phyloP scores from a whole-genome alignment of 1,284 basidiomycete species.

The Abortiporus biennis region DNA sequence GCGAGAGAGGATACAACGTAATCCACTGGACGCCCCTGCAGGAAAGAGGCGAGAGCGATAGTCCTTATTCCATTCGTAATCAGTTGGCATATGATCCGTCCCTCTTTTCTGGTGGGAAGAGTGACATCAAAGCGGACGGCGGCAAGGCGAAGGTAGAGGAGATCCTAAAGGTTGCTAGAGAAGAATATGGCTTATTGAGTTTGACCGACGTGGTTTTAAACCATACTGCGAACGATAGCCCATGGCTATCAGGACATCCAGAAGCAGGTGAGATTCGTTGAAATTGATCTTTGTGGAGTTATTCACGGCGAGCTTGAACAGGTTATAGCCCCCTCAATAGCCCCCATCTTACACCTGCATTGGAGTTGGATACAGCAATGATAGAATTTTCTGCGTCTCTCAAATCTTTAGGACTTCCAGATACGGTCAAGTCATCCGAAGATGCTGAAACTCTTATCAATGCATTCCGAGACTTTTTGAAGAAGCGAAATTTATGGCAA shows the following conservation, averaged over 20 bases:
- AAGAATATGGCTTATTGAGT: conserved; percentile 83
- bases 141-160: conserved; percentile 53
- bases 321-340: conserved; percentile 87
- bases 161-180: conserved; percentile 62
- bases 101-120: conserved; percentile 49
- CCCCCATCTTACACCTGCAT: conserved; percentile 83
- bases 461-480: conserved; percentile 59
- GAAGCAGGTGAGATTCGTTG: conserved; percentile 68
- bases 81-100: conserved; percentile 78
- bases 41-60: conserved; percentile 80
- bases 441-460: conserved; percentile 67
- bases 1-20: conserved; percentile 91
- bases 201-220: conserved; percentile 94
- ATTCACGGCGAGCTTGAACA: conserved; percentile 22
- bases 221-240: conserved; percentile 89
- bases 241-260: conserved; percentile 89
- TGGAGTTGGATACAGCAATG: conserved; percentile 84
- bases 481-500: conserved; percentile 77
- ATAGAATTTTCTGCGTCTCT: conserved; percentile 74
- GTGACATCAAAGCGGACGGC: conserved; percentile 40
- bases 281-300: not conserved
- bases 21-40: conserved; percentile 93
- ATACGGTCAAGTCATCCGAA: conserved; percentile 48
- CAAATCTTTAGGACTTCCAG: conserved; percentile 64
- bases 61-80: conserved; percentile 88